phyloP scores from a whole-genome alignment of 441 rosid species.

The Syzygium malaccense region DNA sequence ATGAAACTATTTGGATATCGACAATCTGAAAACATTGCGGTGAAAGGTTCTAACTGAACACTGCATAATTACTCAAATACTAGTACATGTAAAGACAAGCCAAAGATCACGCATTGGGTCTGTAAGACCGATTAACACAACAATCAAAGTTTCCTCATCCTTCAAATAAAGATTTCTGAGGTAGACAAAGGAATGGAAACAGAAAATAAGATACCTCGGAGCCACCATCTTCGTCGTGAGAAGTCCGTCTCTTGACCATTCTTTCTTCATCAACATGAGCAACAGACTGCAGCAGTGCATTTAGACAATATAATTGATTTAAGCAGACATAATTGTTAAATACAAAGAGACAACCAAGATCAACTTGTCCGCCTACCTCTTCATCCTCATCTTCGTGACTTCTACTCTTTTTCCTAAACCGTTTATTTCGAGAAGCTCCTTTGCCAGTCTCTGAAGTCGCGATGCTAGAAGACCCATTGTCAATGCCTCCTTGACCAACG shows the following conservation, averaged over 20 bases:
- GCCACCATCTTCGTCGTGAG: constrained; percentile 56
- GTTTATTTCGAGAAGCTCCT: constrained; percentile 42
- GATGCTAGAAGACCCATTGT: constrained; percentile 21
- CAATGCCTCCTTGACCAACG: constrained; percentile 17
- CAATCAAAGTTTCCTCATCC: background rate
- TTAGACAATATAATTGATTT: background rate
- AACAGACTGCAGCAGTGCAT: constrained; percentile 40
- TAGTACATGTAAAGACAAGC: background rate
- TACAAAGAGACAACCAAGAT: background rate
- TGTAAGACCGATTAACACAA: background rate
- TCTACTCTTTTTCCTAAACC: constrained; percentile 77
- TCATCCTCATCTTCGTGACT: constrained; percentile 63
- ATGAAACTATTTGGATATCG: background rate
- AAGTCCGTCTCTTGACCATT: constrained; percentile 47
- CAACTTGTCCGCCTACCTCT: constrained; percentile 37
- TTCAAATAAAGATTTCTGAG: background rate
- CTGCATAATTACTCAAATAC: background rate
- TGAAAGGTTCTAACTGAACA: background rate
- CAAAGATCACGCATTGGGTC: background rate
- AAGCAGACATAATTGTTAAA: background rate
- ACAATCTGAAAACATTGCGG: background rate
- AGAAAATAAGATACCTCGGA: constrained; percentile 54
- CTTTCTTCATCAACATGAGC: constrained; percentile 36
- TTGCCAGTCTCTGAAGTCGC: constrained; percentile 32
- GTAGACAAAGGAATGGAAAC: background rate